Conservation (phyloP, 2,329 filamentous ascomycete species). For the Teratosphaeria zuluensis region DNA sequence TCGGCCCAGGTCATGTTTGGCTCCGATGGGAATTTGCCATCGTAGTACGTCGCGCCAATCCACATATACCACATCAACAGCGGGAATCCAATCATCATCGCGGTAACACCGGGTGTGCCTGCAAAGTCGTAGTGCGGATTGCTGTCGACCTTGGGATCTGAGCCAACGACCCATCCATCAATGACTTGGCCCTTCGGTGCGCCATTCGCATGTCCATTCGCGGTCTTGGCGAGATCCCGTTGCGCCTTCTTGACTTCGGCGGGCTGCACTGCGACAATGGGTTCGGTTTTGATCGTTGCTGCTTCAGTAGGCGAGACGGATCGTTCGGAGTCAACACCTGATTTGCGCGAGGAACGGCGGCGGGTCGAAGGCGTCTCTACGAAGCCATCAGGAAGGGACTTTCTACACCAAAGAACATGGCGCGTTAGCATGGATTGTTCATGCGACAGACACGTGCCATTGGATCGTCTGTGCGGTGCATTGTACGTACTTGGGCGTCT, state of each 20-base stretch:
- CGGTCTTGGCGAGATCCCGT: conserved; percentile 5
- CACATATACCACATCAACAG: conserved; percentile 98
- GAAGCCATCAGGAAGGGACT: conserved; percentile 35
- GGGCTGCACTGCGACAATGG: conserved; percentile 5
- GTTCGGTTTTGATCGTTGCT: conserved; percentile 8
- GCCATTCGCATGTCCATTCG: conserved; percentile 25
- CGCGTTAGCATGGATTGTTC: background rate
- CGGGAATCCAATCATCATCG: conserved; percentile 92
- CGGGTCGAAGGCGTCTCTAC: conserved; percentile 39
- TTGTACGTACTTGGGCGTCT: conserved; percentile 35
- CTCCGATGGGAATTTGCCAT: conserved; percentile 63
- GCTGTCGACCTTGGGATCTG: conserved; percentile 32
- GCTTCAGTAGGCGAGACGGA: conserved; percentile 25
- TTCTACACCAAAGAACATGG: conserved; percentile 9
- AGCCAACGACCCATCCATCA: conserved; percentile 28
- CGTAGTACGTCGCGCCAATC: conserved; percentile 88
- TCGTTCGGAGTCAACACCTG: conserved; percentile 24
- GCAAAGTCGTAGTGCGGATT: conserved; percentile 68
- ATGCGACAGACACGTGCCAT: background rate
- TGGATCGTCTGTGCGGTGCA: background rate
- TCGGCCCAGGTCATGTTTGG: conserved; percentile 46
- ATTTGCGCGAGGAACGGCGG: conserved; percentile 32
- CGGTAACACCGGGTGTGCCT: conserved; percentile 65
- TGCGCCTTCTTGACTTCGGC: conserved; percentile 5
- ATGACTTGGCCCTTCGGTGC: conserved; percentile 29